phyloP scores from a whole-genome alignment of 2,329 filamentous ascomycete species.

The Cercospora zeina region DNA sequence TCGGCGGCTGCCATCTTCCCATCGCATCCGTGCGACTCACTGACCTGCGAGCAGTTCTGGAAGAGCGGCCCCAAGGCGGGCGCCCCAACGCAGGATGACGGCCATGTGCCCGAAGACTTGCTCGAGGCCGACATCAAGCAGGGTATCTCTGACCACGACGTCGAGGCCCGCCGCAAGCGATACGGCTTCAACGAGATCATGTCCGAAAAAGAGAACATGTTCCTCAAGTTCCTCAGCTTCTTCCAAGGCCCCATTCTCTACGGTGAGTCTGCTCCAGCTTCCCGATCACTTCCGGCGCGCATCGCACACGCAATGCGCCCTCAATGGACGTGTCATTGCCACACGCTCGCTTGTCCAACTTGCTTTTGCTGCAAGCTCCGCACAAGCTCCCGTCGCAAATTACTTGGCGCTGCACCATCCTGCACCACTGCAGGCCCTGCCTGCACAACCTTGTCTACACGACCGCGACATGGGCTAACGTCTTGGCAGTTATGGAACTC shows the following conservation, averaged over 20 bases:
- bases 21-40: slow-evolving; percentile 6
- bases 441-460: slow-evolving; percentile 5
- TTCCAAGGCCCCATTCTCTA: slow-evolving; percentile 76
- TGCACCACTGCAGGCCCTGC: slow-evolving; percentile 19
- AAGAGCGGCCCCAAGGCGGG: slow-evolving; percentile 41
- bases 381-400: slow-evolving; percentile 35
- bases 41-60: slow-evolving; percentile 52
- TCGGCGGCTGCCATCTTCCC: slow-evolving; percentile 13
- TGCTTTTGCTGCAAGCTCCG: slow-evolving; percentile 27
- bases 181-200: slow-evolving; percentile 71
- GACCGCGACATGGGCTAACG: slow-evolving; percentile 26
- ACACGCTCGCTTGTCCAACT: slow-evolving; percentile 16
- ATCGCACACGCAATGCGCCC: slow-evolving; percentile 21
- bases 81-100: slow-evolving; percentile 40
- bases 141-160: slow-evolving; percentile 61
- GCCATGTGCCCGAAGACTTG: slow-evolving; percentile 64
- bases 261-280: slow-evolving; percentile 54
- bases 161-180: slow-evolving; percentile 65
- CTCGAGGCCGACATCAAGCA: slow-evolving; percentile 66
- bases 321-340: slow-evolving; percentile 30
- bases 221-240: slow-evolving; percentile 72
- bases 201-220: slow-evolving; percentile 73
- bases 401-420: slow-evolving; percentile 27
- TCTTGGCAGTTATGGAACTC: slow-evolving; percentile 67
- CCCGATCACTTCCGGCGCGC: slow-evolving; percentile 14